These are phyloP conservation scores for Ophiocordyceps polyrhachis-furcata DNA, from an alignment of 2,329 filamentous ascomycete species.

Conservation along the genomic window DNA sequence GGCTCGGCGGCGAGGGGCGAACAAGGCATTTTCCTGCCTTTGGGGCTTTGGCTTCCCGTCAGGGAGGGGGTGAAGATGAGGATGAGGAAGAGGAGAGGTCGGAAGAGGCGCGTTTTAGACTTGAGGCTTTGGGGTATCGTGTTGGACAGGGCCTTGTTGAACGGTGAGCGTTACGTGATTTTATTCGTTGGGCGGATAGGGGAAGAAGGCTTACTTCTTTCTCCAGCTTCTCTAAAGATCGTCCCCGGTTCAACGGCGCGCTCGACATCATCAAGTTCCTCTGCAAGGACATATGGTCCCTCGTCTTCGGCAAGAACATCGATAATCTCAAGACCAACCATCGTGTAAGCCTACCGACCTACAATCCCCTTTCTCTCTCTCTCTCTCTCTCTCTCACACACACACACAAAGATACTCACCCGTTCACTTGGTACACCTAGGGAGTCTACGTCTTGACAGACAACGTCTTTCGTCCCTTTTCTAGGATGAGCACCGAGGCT, in stretches of 20 bases:
- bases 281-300: conserved; percentile 93
- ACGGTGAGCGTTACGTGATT: conserved; percentile 35
- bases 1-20: conserved; percentile 61
- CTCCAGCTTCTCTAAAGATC: conserved; percentile 56
- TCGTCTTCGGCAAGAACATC: conserved; percentile 91
- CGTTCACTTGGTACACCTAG: conserved; percentile 17
- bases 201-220: neutral
- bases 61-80: no score
- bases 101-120: conserved; percentile 67
- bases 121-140: conserved; percentile 75
- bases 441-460: conserved; percentile 95
- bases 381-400: neutral
- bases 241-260: conserved; percentile 77
- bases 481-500: conserved; percentile 71
- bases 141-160: conserved; percentile 88
- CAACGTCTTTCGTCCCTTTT: conserved; percentile 73
- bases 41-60: no score
- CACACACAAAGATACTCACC: conserved; percentile 1
- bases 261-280: conserved; percentile 96
- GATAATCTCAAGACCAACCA: conserved; percentile 99
- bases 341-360: conserved; percentile 31
- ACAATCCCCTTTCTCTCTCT: neutral
- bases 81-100: conserved; percentile 60
- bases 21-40: conserved; percentile 18
- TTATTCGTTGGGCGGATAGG: no score